Conservation (phyloP, 257 asterid genomes). For the Gynochthodes officinalis region DNA sequence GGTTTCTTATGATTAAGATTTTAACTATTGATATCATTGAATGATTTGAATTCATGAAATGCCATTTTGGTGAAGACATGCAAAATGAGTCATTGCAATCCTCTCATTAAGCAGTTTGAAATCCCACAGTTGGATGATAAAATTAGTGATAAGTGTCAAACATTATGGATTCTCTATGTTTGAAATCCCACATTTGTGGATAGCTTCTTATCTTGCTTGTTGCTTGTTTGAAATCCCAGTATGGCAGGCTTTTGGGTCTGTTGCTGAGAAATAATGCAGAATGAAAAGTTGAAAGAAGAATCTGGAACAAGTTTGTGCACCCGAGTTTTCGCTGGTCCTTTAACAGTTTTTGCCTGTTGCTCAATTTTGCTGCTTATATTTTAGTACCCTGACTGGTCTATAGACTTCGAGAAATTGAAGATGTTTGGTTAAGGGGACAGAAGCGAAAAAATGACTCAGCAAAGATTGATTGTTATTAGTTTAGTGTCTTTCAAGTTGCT, state of each 20-base stretch:
- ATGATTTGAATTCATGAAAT: too few relatives aligned
- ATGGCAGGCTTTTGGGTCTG: neutral
- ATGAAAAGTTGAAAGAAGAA: neutral
- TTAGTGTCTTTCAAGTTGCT: neutral
- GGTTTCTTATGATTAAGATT: too few relatives aligned
- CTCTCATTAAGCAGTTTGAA: too few relatives aligned
- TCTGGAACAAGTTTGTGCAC: too few relatives aligned
- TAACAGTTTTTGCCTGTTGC: neutral
- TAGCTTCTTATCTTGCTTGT: neutral
- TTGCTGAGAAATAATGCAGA: neutral
- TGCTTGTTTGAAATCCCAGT: too few relatives aligned
- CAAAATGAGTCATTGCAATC: too few relatives aligned
- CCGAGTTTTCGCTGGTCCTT: neutral
- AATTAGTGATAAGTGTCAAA: too few relatives aligned
- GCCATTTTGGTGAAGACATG: too few relatives aligned
- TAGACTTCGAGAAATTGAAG: neutral
- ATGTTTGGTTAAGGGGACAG: neutral
- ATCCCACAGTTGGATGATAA: too few relatives aligned
- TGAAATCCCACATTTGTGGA: neutral
- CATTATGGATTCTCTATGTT: neutral
- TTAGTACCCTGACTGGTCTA: neutral
- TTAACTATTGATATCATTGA: too few relatives aligned
- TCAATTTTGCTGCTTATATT: neutral
- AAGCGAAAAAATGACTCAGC: neutral
- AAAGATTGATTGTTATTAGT: neutral